Percentiles rank a stretch among this genome's conserved stretches.
Conservation (phyloP, 176 grass and related monocot genomes). For the Miscanthus lutarioriparius region DNA sequence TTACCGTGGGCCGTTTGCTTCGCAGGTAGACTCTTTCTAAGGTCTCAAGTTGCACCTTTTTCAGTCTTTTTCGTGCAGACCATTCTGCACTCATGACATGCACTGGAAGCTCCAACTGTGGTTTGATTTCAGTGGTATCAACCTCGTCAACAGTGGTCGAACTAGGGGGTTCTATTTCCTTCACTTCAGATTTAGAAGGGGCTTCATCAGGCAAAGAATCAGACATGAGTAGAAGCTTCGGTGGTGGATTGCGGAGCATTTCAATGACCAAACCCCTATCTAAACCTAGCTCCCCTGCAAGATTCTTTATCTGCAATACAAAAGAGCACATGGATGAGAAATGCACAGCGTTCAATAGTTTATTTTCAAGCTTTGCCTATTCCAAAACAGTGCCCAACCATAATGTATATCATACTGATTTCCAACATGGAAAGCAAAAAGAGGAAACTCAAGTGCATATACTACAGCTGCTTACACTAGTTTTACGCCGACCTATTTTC, state of each 20-base stretch:
- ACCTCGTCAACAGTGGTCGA: conserved; percentile 28
- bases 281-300: conserved; percentile 75
- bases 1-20: conserved; percentile 87
- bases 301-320: conserved; percentile 77
- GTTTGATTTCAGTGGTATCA: conserved; percentile 42
- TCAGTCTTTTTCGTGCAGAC: conserved; percentile 70
- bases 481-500: conserved; percentile 77
- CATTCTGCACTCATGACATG: conserved; percentile 58
- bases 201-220: conserved; percentile 81
- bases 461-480: conserved; percentile 59
- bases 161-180: conserved; percentile 36
- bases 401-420: conserved; percentile 11
- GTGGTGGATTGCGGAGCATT: conserved; percentile 89
- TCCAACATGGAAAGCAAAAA: background rate
- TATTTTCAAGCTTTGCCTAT: background rate
- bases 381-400: background rate
- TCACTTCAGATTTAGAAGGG: conserved; percentile 49
- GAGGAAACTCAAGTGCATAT: background rate
- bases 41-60: conserved; percentile 78
- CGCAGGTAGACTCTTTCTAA: conserved; percentile 76
- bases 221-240: conserved; percentile 86
- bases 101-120: conserved; percentile 49
- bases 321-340: conserved; percentile 22
- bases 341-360: conserved; percentile 5
- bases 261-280: conserved; percentile 81